A percentile compares a stretch with the other conserved stretches of the same genome.
These are phyloP conservation scores for Aspergillus sp. DNA, from an alignment of 2,329 filamentous ascomycete genomes.

Conservation along the genomic window DNA sequence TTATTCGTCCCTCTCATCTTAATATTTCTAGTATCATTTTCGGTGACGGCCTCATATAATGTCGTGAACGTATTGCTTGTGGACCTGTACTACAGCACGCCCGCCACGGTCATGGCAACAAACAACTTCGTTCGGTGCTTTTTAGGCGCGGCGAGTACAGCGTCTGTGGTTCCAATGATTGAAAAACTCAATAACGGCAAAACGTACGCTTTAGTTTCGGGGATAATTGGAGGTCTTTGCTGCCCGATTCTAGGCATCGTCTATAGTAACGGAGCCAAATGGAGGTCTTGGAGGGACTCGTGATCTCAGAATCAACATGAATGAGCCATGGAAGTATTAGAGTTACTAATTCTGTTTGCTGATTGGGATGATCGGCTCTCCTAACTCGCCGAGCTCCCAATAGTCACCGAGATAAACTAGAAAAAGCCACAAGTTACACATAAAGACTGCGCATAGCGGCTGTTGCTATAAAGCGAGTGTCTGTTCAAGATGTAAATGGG, in stretches of 20 bases:
- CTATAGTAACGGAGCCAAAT: conserved; percentile 19
- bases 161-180: conserved; percentile 24
- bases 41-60: conserved; percentile 42
- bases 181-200: conserved; percentile 11
- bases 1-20: conserved; percentile 28
- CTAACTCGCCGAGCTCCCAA: background rate
- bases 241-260: conserved; percentile 21
- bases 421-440: conserved; percentile 6
- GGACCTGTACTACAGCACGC: conserved; percentile 37
- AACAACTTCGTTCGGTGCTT: conserved; percentile 35
- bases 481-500: background rate
- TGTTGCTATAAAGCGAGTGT: background rate
- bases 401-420: background rate
- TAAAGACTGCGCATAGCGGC: background rate
- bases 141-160: conserved; percentile 31
- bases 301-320: background rate
- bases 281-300: conserved; percentile 13
- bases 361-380: background rate
- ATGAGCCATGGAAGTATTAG: background rate
- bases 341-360: background rate
- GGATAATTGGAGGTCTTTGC: conserved; percentile 4
- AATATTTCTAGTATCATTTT: conserved; percentile 37
- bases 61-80: conserved; percentile 47
- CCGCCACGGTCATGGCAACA: conserved; percentile 34
- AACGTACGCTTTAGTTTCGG: conserved; percentile 21